These are phyloP conservation scores for Drechslerella stenobrocha DNA, from an alignment of 2,329 filamentous ascomycete genomes.

Conservation along the genomic window DNA sequence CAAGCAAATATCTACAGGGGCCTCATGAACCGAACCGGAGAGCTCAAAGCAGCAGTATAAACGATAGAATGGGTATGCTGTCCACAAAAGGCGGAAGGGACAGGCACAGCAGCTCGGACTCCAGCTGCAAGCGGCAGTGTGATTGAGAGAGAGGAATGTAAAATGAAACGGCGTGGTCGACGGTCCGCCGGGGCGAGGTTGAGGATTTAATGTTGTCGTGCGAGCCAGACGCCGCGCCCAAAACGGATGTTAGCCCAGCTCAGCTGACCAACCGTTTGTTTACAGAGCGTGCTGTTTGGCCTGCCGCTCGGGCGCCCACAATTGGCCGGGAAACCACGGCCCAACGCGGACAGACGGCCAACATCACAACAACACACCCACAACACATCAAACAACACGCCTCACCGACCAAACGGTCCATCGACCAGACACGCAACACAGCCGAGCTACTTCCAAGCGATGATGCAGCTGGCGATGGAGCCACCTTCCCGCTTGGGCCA, in stretches of 20 bases:
- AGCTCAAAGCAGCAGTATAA: not conserved
- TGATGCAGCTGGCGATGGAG: too few relatives aligned
- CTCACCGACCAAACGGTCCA: too few relatives aligned
- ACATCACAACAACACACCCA: conserved; percentile 12
- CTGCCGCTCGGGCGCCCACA: conserved; percentile 4
- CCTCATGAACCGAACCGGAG: conserved; percentile 18
- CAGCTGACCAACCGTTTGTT: conserved; percentile 48
- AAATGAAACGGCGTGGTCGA: too few relatives aligned
- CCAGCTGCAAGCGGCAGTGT: conserved; percentile 32
- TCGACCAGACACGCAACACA: too few relatives aligned
- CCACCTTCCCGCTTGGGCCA: too few relatives aligned
- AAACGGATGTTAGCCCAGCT: conserved; percentile 6
- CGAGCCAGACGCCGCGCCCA: conserved; percentile 11
- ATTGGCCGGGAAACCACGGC: conserved; percentile 25
- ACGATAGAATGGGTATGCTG: too few relatives aligned
- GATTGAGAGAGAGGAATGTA: conserved; percentile 17
- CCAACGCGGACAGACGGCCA: conserved; percentile 1
- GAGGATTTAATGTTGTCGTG: conserved; percentile 40
- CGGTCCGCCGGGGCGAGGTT: conserved; percentile 9
- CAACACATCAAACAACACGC: too few relatives aligned
- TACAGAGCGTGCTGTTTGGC: conserved; percentile 26
- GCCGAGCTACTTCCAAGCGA: too few relatives aligned
- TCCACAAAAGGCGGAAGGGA: not conserved
- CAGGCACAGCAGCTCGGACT: conserved; percentile 1
- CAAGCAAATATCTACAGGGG: conserved; percentile 12